Base-by-base conservation (phyloP, 129 eudicot genomes). In the Chrysanthemum lavandulifolium region DNA sequence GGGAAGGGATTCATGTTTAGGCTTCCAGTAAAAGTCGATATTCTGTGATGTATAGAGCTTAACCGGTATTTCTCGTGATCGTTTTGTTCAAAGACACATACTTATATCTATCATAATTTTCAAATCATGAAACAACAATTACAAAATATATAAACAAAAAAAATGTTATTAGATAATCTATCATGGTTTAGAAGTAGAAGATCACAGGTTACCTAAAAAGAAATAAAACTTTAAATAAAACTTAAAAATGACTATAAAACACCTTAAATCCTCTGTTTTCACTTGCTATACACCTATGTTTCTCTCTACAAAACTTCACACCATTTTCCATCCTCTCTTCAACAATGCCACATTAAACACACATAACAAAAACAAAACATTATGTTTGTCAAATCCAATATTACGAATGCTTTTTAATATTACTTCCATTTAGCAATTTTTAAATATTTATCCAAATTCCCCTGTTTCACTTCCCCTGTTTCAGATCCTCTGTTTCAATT, bases 261-360 rank as follows among this genome's bases (percentile, higher is more conserved):
- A 67, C 76, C 63, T 68, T 76, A 29, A 27, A 72, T 47, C 78
- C 64, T 69, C 21, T 56, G 2, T 7, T 15, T 73, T 70, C 65
- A 78, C 81, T 70, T 52, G 64, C 83, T 55, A 72, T 48, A 4
- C 78, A 47, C 45, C 54, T 2, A 13, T 72, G 43, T 52, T 15
- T 51, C 82, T 68, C 76, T 10, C 79, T 73, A 45, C 15, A 65
- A 53, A 31, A 15, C 36, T 36, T 21, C 14, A 18, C 69, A 10
- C 47, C 75, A 15, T 62, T 73, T 36, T 60, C n/a, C 12, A 40
- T 53, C 53, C 81, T 66, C 80, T 61, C 80, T 73, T 29, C 47
- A 74, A 19, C 57, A 71, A 63, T 81, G 80, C 75, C 74, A 6
- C 78, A 76, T 48, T 64, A 76, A 66, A 25, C 36, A 63, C 11